These are phyloP conservation scores for Claviceps monticola DNA, from an alignment of 2,329 filamentous ascomycete species.

Conservation along the genomic window DNA sequence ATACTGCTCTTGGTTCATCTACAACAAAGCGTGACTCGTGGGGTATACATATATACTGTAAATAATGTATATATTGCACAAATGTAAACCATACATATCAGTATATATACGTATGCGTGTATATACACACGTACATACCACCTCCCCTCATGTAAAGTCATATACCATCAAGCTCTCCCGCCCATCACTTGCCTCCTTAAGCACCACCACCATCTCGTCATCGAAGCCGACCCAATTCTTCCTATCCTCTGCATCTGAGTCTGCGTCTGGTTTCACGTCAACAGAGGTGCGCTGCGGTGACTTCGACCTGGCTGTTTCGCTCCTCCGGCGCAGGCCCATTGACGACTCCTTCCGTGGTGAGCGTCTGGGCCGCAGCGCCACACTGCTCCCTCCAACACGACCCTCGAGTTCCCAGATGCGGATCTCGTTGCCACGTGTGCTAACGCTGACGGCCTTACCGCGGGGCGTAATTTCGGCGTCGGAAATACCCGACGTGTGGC, in stretches of 20 bases:
- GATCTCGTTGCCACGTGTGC: slow-evolving; percentile 61
- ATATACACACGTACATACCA: too few relatives aligned
- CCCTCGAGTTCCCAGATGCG: slow-evolving; percentile 85
- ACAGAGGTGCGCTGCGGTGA: slow-evolving; percentile 5
- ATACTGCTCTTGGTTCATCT: too few relatives aligned
- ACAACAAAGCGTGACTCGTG: too few relatives aligned
- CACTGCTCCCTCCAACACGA: slow-evolving; percentile 39
- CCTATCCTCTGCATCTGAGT: slow-evolving; percentile 31
- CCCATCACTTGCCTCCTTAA: slow-evolving; percentile 56
- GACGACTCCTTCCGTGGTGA: slow-evolving; percentile 6
- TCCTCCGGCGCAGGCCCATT: too few relatives aligned
- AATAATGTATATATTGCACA: background rate
- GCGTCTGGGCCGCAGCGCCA: slow-evolving; percentile 33
- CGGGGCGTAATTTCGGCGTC: slow-evolving; percentile 72
- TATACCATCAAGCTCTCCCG: slow-evolving; percentile 69
- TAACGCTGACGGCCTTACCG: slow-evolving; percentile 84
- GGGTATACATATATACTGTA: too few relatives aligned
- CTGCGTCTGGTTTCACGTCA: slow-evolving; percentile 4
- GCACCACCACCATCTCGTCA: slow-evolving; percentile 78
- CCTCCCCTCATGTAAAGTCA: slow-evolving; percentile 50
- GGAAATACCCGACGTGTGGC: slow-evolving; percentile 80
- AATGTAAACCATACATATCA: background rate
- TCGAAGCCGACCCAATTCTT: slow-evolving; percentile 73
- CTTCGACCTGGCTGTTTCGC: background rate
- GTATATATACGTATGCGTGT: background rate